These are phyloP conservation scores for Hyaloscypha finlandica DNA, from an alignment of 495 filamentous ascomycete genomes.

Conservation along the genomic window DNA sequence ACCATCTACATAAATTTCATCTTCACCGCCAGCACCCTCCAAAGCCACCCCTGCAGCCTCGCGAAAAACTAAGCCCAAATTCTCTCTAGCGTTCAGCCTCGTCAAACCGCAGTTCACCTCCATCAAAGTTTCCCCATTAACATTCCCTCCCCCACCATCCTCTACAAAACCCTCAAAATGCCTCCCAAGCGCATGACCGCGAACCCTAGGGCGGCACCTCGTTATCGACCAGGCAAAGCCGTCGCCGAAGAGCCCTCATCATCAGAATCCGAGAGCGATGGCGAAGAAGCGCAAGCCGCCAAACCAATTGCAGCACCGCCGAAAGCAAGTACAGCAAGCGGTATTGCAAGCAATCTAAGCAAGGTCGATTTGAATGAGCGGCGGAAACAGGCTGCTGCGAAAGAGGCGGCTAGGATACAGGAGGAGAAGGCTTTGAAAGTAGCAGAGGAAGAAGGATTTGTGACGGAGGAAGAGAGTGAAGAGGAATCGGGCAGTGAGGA, in stretches of 20 bases:
- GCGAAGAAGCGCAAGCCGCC: slow-evolving; percentile 45
- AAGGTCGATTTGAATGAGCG: slow-evolving; percentile 67
- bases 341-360: slow-evolving; percentile 58
- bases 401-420: slow-evolving; percentile 48
- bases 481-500: slow-evolving; percentile 51
- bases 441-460: slow-evolving; percentile 70
- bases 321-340: slow-evolving; percentile 58
- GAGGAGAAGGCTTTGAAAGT: slow-evolving; percentile 46
- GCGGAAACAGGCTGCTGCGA: slow-evolving; percentile 45
- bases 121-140: neutral
- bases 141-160: neutral
- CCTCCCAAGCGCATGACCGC: slow-evolving; percentile 92
- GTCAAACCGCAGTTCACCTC: neutral
- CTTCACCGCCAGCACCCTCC: neutral
- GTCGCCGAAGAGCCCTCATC: slow-evolving; percentile 68
- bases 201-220: slow-evolving; percentile 78
- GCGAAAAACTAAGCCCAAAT: slow-evolving; percentile 8
- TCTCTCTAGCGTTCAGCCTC: slow-evolving; percentile 21
- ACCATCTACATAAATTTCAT: neutral
- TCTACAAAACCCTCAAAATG: slow-evolving; percentile 52
- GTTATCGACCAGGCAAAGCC: slow-evolving; percentile 86
- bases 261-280: slow-evolving; percentile 60
- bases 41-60: neutral
- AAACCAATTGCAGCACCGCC: slow-evolving; percentile 54
- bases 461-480: slow-evolving; percentile 53